Conservation (phyloP, 2,329 filamentous ascomycete species). For the Fusarium longipes region DNA sequence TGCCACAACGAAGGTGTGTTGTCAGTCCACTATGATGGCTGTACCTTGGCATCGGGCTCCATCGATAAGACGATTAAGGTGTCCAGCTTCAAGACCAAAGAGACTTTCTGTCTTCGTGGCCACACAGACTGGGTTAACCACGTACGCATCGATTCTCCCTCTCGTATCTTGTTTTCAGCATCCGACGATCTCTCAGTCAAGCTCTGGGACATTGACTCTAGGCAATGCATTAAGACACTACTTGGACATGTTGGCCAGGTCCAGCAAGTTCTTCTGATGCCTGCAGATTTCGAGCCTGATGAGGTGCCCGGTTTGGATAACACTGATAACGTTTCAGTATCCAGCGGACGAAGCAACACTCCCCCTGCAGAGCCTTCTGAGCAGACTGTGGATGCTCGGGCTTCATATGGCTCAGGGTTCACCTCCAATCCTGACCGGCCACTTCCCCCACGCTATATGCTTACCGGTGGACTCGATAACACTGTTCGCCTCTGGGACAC, state of each 20-base stretch:
- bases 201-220: slow-evolving; percentile 91
- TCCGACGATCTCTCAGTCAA: slow-evolving; percentile 94
- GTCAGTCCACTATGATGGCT: slow-evolving; percentile 85
- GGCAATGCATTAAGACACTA: slow-evolving; percentile 79
- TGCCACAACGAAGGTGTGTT: slow-evolving; percentile 87
- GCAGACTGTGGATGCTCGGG: slow-evolving; percentile 59
- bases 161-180: slow-evolving; percentile 88
- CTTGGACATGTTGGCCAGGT: slow-evolving; percentile 95
- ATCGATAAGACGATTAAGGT: slow-evolving; percentile 91
- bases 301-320: slow-evolving; percentile 64
- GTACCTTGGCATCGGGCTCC: slow-evolving; percentile 87
- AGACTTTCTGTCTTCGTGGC: slow-evolving; percentile 81
- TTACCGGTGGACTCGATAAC: slow-evolving; percentile 90
- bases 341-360: slow-evolving; percentile 60
- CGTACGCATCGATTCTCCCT: slow-evolving; percentile 85
- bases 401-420: slow-evolving; percentile 71
- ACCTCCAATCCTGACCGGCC: slow-evolving; percentile 70
- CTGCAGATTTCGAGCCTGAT: slow-evolving; percentile 89
- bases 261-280: slow-evolving; percentile 87
- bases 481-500: slow-evolving; percentile 96
- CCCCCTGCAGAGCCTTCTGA: slow-evolving; percentile 50
- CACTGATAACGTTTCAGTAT: slow-evolving; percentile 65
- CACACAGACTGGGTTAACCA: slow-evolving; percentile 97
- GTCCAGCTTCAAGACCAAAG: slow-evolving; percentile 89
- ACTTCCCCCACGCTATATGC: slow-evolving; percentile 87